Conservation (phyloP, 2,329 filamentous ascomycete species). For the Grosmannia huntii region DNA sequence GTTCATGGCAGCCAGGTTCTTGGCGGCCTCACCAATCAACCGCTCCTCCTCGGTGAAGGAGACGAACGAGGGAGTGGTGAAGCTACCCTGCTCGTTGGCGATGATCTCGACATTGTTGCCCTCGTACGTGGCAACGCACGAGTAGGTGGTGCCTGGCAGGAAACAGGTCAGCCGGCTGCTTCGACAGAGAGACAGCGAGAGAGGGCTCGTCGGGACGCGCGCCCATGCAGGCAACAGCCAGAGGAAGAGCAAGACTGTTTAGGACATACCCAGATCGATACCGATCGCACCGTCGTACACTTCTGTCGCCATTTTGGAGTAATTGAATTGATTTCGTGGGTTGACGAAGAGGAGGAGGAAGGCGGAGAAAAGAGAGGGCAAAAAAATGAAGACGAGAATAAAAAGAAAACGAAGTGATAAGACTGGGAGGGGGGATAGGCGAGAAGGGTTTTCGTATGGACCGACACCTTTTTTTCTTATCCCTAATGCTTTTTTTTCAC, state of each 20-base stretch:
- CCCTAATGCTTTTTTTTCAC: constrained; percentile 6
- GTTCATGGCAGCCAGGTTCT: constrained; percentile 99
- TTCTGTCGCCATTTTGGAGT: constrained; percentile 77
- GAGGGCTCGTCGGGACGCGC: background rate
- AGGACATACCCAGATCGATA: constrained; percentile 88
- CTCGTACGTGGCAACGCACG: constrained; percentile 98
- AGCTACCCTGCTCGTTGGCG: constrained; percentile 99
- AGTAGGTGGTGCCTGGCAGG: constrained; percentile 86
- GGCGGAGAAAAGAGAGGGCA: background rate
- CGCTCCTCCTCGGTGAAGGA: constrained; percentile 98
- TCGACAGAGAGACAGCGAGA: constrained; percentile 9
- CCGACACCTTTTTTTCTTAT: constrained; percentile 6
- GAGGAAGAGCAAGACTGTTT: too few species aligned
- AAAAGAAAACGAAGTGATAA: background rate
- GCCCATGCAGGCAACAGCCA: too few species aligned
- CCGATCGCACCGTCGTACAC: constrained; percentile 99
- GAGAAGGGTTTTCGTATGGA: background rate
- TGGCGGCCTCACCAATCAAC: constrained; percentile 97
- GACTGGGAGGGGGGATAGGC: background rate
- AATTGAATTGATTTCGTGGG: background rate
- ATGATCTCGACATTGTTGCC: constrained; percentile 99
- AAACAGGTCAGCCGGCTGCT: constrained; percentile 2
- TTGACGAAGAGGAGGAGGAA: background rate
- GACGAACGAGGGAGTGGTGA: constrained; percentile 98
- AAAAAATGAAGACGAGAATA: constrained; percentile 2